phyloP scores from a whole-genome alignment of 2,329 filamentous ascomycete species.

The Akanthomyces muscarius region DNA sequence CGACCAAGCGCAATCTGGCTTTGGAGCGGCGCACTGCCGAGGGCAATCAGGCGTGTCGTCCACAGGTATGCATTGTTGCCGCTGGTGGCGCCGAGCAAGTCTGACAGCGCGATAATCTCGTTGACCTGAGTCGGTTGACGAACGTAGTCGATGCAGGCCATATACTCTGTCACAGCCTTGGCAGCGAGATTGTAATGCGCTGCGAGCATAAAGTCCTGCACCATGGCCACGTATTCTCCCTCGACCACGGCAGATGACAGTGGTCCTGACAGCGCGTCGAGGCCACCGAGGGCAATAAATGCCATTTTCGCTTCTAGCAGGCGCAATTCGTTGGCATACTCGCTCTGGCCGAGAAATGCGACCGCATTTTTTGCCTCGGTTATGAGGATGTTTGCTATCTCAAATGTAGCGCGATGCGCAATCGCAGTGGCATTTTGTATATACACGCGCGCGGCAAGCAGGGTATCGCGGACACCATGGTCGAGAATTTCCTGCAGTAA shows the following conservation, averaged over 20 bases:
- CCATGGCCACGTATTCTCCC: constrained; percentile 1
- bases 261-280: background rate
- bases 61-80: constrained; percentile 7
- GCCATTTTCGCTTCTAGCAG: constrained; percentile 1
- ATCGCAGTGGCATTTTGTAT: background rate
- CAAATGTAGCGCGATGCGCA: background rate
- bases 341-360: constrained; percentile 2
- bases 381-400: background rate
- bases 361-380: background rate
- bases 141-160: constrained; percentile 1
- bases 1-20: constrained; percentile 39
- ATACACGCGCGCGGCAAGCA: background rate
- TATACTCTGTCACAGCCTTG: constrained; percentile 1
- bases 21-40: constrained; percentile 25
- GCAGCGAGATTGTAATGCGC: constrained; percentile 4
- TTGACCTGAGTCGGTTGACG: background rate
- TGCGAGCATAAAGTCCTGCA: background rate
- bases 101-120: background rate
- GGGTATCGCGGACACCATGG: background rate
- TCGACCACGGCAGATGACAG: background rate
- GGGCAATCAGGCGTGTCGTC: constrained; percentile 3
- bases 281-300: background rate
- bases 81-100: background rate
- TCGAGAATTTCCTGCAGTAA: background rate
- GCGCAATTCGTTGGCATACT: background rate